Evolutionary conservation across 129 eudicot species (phyloP).

Genomic region (Smallanthus sonchifolius): DNA sequence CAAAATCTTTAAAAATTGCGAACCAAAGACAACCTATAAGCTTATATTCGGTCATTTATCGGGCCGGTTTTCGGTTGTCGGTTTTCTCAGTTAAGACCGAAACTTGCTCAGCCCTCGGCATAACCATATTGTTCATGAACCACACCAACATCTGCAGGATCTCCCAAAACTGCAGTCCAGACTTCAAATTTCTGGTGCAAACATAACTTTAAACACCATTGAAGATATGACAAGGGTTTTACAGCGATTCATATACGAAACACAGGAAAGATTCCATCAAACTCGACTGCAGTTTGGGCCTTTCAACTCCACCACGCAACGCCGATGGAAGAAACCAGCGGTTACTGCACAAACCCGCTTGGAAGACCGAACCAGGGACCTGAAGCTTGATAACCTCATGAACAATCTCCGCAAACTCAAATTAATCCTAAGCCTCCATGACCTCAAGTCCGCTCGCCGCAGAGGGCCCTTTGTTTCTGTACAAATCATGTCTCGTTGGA

Average conservation of each 20-base stretch:
- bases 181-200: background rate
- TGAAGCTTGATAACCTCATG: constrained; percentile 56
- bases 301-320: constrained; percentile 54
- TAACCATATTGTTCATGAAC: background rate
- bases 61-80: no score
- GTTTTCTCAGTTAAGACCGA: no score
- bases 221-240: constrained; percentile 23
- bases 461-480: constrained; percentile 74
- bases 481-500: constrained; percentile 66
- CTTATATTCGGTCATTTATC: no score
- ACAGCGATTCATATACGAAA: constrained; percentile 18
- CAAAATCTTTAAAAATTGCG: no score
- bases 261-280: background rate
- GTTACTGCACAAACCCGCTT: constrained; percentile 76
- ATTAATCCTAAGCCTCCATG: constrained; percentile 48
- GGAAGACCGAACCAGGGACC: constrained; percentile 70
- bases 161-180: background rate
- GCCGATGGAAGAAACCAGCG: constrained; percentile 65
- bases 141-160: background rate
- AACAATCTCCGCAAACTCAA: constrained; percentile 44
- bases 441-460: constrained; percentile 43
- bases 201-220: background rate
- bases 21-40: no score
- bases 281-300: constrained; percentile 42
- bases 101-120: no score